Evolutionary conservation across 1,284 basidiomycete genomes (phyloP).

Genomic region (Heterobasidion parviporum): DNA sequence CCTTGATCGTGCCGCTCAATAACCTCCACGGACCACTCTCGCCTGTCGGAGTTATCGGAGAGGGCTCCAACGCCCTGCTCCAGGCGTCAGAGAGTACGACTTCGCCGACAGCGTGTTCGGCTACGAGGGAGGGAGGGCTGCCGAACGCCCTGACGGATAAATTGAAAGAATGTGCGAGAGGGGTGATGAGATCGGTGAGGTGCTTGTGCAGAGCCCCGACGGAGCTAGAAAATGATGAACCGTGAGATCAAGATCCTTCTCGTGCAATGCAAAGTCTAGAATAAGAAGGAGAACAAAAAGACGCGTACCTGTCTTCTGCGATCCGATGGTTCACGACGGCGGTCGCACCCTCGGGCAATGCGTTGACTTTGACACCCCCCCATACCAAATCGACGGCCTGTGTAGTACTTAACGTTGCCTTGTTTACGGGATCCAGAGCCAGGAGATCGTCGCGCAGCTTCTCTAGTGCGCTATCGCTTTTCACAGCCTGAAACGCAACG

Average conservation of each 20-base stretch:
- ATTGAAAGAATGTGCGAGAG: constrained; percentile 25
- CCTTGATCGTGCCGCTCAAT: constrained; percentile 41
- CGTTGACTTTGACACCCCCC: constrained; percentile 65
- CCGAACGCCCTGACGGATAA: constrained; percentile 48
- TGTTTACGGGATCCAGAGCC: not conserved
- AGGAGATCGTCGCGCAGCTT: not conserved
- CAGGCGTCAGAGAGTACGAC: constrained; percentile 31
- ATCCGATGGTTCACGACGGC: constrained; percentile 58
- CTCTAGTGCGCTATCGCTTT: not conserved
- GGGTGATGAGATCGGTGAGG: not conserved
- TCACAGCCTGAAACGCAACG: not conserved
- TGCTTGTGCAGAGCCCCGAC: not conserved
- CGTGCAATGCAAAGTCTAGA: not conserved
- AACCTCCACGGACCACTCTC: constrained; percentile 34
- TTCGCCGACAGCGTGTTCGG: constrained; percentile 25
- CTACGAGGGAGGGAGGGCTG: not conserved
- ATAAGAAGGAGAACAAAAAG: not conserved
- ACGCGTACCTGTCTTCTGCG: constrained; percentile 35
- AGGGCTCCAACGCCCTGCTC: constrained; percentile 40
- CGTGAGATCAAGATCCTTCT: not conserved
- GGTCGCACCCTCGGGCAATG: constrained; percentile 34
- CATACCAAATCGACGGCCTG: constrained; percentile 62
- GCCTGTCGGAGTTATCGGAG: constrained; percentile 41
- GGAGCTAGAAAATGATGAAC: not conserved
- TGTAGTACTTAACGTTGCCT: constrained; percentile 46